These are phyloP conservation scores for Vicia villosa DNA, from an alignment of 306 rosid genomes.

Conservation along the genomic window DNA sequence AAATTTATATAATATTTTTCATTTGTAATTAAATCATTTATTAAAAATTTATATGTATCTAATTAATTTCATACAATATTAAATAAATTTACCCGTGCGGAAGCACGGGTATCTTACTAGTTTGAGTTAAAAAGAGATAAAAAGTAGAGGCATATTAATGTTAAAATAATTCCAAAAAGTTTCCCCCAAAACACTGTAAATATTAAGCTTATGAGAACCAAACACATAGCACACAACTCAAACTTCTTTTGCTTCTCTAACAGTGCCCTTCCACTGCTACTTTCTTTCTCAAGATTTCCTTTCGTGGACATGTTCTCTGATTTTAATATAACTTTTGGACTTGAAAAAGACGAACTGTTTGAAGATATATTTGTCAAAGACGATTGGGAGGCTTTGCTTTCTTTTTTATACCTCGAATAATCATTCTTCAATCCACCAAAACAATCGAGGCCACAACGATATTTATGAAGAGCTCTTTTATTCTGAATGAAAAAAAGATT, in stretches of 20 bases:
- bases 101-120: no score
- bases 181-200: constrained; percentile 68
- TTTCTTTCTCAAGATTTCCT: constrained; percentile 8
- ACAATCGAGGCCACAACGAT: constrained; percentile 30
- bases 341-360: constrained; percentile 30
- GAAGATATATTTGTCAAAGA: constrained; percentile 17
- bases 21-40: no score
- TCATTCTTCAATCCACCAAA: no score
- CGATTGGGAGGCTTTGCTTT: neutral
- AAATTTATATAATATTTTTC: no score
- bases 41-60: no score
- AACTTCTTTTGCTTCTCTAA: no score
- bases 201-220: constrained; percentile 57
- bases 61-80: no score
- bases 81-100: no score
- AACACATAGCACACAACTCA: constrained; percentile 42
- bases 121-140: constrained; percentile 34
- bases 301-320: constrained; percentile 23
- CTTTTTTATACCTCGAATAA: constrained; percentile 23
- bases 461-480: constrained; percentile 41
- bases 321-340: constrained; percentile 5
- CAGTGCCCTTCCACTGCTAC: no score
- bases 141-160: constrained; percentile 54
- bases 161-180: constrained; percentile 52
- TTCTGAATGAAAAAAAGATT: constrained; percentile 43